Evolutionary conservation across 169 alveolate genomes (phyloP).

Genomic region (Plasmodium malariae): DNA sequence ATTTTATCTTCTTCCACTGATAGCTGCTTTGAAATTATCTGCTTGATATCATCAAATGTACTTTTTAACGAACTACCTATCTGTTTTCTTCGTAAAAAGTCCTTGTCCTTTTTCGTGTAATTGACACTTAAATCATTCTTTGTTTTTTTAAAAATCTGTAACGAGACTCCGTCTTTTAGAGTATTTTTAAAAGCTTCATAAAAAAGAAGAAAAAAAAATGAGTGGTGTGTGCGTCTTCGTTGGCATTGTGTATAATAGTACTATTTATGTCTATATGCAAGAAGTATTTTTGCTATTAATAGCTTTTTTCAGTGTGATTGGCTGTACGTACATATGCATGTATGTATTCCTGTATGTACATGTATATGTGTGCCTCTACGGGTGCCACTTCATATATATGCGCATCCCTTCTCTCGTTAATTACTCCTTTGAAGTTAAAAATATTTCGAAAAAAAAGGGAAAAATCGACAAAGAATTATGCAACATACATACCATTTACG

Average conservation of each 20-base stretch:
- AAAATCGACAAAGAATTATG: no score
- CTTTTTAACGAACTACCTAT: constrained; percentile 15
- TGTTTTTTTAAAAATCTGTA: not conserved
- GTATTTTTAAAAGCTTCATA: constrained; percentile 25
- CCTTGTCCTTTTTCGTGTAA: constrained; percentile 2
- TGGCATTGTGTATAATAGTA: not conserved
- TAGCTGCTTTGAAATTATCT: constrained; percentile 51
- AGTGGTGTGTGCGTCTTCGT: not conserved
- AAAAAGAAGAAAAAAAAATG: constrained; percentile 1
- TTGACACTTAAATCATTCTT: not conserved
- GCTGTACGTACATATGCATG: not conserved
- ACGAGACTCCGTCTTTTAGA: constrained; percentile 3
- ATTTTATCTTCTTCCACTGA: constrained; percentile 76
- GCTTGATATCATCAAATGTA: constrained; percentile 42
- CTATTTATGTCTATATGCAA: no score
- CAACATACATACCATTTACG: constrained; percentile 24
- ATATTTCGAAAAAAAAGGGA: no score
- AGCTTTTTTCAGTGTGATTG: no score
- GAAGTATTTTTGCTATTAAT: no score
- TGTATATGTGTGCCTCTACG: no score
- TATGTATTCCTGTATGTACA: no score
- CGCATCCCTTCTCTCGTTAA: no score
- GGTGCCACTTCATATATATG: no score
- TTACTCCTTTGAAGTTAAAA: no score
- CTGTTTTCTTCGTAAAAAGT: not conserved